Evolutionary conservation across 495 filamentous ascomycete species (phyloP).

Genomic region (Choiromyces venosus): DNA sequence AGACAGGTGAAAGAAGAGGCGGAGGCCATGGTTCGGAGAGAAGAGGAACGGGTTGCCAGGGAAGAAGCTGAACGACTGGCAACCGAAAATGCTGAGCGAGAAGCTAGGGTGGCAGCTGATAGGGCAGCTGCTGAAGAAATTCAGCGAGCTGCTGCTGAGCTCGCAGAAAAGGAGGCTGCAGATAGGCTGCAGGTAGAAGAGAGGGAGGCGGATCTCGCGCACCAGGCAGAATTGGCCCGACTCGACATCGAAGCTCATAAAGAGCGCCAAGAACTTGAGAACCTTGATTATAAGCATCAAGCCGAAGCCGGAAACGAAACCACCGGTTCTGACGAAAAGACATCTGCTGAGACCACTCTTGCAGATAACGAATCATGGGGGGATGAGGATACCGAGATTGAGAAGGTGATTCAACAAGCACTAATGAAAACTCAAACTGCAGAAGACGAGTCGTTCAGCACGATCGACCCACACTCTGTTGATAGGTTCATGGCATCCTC

Average conservation of each 20-base stretch:
- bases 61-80: conserved; percentile 10
- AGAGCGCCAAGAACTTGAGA: neutral
- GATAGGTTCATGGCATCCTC: neutral
- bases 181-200: neutral
- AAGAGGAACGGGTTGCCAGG: neutral
- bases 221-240: neutral
- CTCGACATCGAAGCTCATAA: neutral
- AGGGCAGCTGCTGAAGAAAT: neutral
- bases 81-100: neutral
- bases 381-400: neutral
- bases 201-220: neutral
- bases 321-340: neutral
- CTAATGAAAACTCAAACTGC: neutral
- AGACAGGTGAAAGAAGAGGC: conserved; percentile 6
- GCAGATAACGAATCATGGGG: neutral
- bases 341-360: neutral
- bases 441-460: neutral
- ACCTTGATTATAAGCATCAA: neutral
- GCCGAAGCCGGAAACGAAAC: neutral
- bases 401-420: neutral
- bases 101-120: neutral
- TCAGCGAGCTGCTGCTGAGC: neutral
- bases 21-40: neutral
- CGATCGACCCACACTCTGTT: neutral
- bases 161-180: neutral